Evolutionary conservation across 2,329 filamentous ascomycete genomes (phyloP).

Genomic region (Fusarium metavorans): DNA sequence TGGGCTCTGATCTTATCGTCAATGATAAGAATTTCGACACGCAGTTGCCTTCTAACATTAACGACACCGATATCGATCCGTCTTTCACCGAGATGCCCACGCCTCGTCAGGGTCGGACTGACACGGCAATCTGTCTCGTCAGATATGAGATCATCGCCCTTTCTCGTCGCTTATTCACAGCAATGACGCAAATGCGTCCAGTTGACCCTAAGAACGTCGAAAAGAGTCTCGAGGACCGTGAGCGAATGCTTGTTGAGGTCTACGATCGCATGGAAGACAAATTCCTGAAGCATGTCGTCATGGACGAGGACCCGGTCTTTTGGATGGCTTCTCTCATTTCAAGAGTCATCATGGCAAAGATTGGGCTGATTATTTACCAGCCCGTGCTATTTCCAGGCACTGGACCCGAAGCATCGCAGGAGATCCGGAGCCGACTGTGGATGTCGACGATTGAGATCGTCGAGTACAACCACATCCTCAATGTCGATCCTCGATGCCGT

Average conservation of each 20-base stretch:
- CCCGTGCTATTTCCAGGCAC: conserved; percentile 34
- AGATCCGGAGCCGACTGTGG: conserved; percentile 33
- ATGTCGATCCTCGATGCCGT: conserved; percentile 28
- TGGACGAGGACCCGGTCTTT: conserved; percentile 30
- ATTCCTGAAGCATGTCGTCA: conserved; percentile 29
- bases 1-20: conserved; percentile 36
- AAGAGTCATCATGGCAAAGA: conserved; percentile 33
- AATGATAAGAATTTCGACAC: conserved; percentile 32
- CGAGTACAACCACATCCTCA: conserved; percentile 35
- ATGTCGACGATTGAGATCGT: conserved; percentile 39
- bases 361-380: conserved; percentile 35
- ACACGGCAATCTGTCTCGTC: conserved; percentile 30
- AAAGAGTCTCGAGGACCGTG: conserved; percentile 36
- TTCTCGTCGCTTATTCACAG: conserved; percentile 27
- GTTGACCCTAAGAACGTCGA: conserved; percentile 26
- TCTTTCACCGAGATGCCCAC: conserved; percentile 26
- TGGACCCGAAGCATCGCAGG: conserved; percentile 25
- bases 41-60: conserved; percentile 36
- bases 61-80: conserved; percentile 35
- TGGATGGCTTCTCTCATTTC: conserved; percentile 37
- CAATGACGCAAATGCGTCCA: conserved; percentile 30
- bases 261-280: conserved; percentile 38
- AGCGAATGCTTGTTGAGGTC: conserved; percentile 34
- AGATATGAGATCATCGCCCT: conserved; percentile 31
- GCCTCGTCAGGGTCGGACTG: conserved; percentile 33